Conservation (phyloP, 768 basidiomycete species). For the Pholiota molesta region DNA sequence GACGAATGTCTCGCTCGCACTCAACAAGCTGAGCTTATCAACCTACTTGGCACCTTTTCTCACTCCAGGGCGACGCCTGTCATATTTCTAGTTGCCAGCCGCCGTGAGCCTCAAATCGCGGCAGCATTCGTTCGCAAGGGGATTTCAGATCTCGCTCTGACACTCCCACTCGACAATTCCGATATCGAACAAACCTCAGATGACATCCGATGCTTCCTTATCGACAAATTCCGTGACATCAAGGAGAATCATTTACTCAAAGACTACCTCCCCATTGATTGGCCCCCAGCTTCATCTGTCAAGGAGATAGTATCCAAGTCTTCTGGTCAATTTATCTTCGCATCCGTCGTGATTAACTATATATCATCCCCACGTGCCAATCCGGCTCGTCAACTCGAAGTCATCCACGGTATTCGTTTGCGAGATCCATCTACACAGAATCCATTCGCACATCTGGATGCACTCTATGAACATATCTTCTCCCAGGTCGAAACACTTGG, state of each 20-base stretch:
- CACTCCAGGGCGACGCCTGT: neutral
- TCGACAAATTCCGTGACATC: slow-evolving; percentile 3
- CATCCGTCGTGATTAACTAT: slow-evolving; percentile 3
- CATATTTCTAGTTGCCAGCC: neutral
- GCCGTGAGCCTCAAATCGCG: neutral
- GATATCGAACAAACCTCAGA: neutral
- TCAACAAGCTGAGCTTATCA: neutral
- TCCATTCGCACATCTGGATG: slow-evolving; percentile 7
- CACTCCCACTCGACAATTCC: neutral
- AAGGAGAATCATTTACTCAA: slow-evolving; percentile 2
- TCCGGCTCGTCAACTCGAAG: slow-evolving; percentile 3
- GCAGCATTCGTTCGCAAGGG: neutral
- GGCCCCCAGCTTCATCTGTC: neutral
- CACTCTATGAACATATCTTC: slow-evolving; percentile 6
- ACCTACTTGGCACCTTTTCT: neutral
- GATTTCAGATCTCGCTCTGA: neutral
- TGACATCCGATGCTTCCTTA: slow-evolving; percentile 10
- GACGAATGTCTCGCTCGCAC: slow-evolving; percentile 23
- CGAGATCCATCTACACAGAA: neutral
- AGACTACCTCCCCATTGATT: neutral
- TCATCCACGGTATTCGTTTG: neutral
- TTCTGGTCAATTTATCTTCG: slow-evolving; percentile 14
- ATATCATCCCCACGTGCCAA: neutral
- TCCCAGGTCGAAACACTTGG: neutral
- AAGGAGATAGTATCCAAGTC: neutral